Conservation (phyloP, 129 eudicot genomes). For the Logfia minima region DNA sequence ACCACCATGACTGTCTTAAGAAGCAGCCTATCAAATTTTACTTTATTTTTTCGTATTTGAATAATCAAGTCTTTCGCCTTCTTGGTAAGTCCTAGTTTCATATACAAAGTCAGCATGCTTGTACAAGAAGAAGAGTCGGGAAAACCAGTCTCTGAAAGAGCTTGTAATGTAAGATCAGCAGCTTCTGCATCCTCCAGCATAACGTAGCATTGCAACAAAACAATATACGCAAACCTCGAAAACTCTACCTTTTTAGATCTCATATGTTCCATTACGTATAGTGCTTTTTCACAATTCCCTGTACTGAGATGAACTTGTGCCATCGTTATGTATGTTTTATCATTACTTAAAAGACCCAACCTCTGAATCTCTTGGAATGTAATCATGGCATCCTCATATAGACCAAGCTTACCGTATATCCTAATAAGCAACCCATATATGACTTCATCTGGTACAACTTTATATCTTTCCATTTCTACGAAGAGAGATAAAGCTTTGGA, state of each 20-base stretch:
- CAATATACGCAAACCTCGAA: slow-evolving; percentile 67
- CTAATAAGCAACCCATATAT: slow-evolving; percentile 83
- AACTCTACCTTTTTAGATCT: slow-evolving; percentile 45
- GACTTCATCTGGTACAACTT: slow-evolving; percentile 75
- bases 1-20: slow-evolving; percentile 58
- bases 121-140: slow-evolving; percentile 71
- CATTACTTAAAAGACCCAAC: slow-evolving; percentile 68
- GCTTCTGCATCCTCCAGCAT: slow-evolving; percentile 62
- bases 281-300: slow-evolving; percentile 57
- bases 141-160: slow-evolving; percentile 66
- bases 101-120: slow-evolving; percentile 61
- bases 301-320: slow-evolving; percentile 81
- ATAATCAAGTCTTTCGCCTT: slow-evolving; percentile 60
- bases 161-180: slow-evolving; percentile 61
- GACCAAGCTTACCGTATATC: slow-evolving; percentile 90
- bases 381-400: slow-evolving; percentile 71
- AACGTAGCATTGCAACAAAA: slow-evolving; percentile 71
- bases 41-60: slow-evolving; percentile 56
- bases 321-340: slow-evolving; percentile 81
- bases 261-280: slow-evolving; percentile 60
- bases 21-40: slow-evolving; percentile 74
- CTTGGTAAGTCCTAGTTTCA: slow-evolving; percentile 50
- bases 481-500: slow-evolving; percentile 82
- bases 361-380: slow-evolving; percentile 66
- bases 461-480: slow-evolving; percentile 76